Base-by-base conservation (phyloP, 805 yeast species). In the Ogataea corticis region DNA sequence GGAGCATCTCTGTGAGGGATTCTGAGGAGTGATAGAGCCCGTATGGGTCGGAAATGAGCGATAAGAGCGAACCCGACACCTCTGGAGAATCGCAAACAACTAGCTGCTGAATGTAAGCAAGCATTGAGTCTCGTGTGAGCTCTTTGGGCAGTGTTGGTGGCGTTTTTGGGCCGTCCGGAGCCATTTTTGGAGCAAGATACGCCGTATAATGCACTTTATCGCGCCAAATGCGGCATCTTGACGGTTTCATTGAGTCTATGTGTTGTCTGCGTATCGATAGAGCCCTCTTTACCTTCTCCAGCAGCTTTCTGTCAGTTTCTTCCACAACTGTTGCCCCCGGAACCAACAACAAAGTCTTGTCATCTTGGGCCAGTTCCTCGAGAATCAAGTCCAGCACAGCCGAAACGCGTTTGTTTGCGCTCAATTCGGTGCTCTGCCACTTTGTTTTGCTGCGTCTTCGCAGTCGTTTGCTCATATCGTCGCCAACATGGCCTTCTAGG, bases 1-100 rank as follows among this genome's bases (percentile, higher is more conserved):
- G 16, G 18, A 48, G 17, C 13, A 54, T 41, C n/a, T 33, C n/a
- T 19, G 52, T 48, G 21, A 54, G 38, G 11, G 48, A 33, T n/a
- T 38, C 32, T 21, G 31, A 13, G 15, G 41, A 14, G 30, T 37
- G 38, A 11, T 38, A 19, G 18, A 33, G 32, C 19, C 41, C 48
- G 40, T 23, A 37, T 33, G 31, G 25, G 32, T 28, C 28, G 33
- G 30, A 13, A 32, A 38, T n/a, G 12, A 40, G 42, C 13, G n/a
- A 10, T 13, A 29, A 13, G 25, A 33, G 15, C 16, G n/a, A 7
- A 3, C 14, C 11, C 16, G 23, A 13, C 16, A 31, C 47, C 27
- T 32, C 18, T 23, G 14, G 31, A n/a, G 31, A 4, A 13, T 13
- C 11, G 31, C 13, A 28, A 11, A 4, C 11, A 4, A 13, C 31